Evolutionary conservation across 768 basidiomycete genomes (phyloP), one percentile per base, ranked within the genome.

Genomic region (Phlebiopsis gigantea): DNA sequence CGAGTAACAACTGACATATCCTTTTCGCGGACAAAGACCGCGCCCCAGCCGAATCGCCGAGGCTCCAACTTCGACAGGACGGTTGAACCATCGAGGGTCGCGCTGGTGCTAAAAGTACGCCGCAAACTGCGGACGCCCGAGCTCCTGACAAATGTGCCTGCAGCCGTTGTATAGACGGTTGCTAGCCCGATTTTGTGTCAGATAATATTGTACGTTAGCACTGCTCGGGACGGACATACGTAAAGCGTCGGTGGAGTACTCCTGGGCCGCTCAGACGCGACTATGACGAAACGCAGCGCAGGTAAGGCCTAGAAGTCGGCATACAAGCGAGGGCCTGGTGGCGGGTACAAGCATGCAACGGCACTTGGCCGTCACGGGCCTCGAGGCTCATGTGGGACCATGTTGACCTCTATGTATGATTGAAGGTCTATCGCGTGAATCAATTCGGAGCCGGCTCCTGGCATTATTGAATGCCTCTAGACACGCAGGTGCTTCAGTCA

Each of bases 331-430:
- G n/a, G n/a, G n/a, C n/a, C n/a, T n/a, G n/a, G n/a, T n/a, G n/a
- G n/a, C n/a, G n/a, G n/a, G n/a, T n/a, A n/a, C n/a, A n/a, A n/a
- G n/a, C n/a, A n/a, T n/a, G n/a, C n/a, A n/a, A n/a, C n/a, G 17
- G 34, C 34, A 10, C n/a, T 5, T 19, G 19, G 44, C 12, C 14
- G 24, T 45, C 44, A 45, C 44, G 21, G 10, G 44, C 44, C n/a
- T 45, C 24, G 21, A 45, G 41, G 53, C 19, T 12, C 53, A 54
- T 54, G 29, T 54, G 53, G 42, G 29, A 39, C 24, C 10, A 9
- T 44, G 42, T 54, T 42, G 24, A 46, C 43, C 15, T 12, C 42
- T 54, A 29, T 54, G 53, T 54, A 54, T 41, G 42, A 26, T 19
- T 44, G 42, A 12, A 28, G 30, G 34, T 48, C 29, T 26, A 48